A percentile compares a stretch with the other conserved stretches of the same genome.
These are phyloP conservation scores for Brettanomyces custersianus DNA, from an alignment of 805 yeast species.

Conservation along the genomic window DNA sequence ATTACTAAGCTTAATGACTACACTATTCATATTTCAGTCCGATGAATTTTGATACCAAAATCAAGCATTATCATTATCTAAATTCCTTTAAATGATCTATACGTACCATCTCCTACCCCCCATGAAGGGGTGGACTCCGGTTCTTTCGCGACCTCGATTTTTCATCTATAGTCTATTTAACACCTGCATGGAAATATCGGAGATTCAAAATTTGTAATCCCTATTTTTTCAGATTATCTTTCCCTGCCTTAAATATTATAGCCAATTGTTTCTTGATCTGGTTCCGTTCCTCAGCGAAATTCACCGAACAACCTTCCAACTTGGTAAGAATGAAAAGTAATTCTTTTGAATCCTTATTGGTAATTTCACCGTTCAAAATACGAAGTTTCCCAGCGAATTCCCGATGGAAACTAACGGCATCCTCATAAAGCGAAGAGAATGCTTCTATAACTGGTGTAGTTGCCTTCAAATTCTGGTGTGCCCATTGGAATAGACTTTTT, in stretches of 20 bases:
- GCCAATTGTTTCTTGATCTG: slow-evolving; percentile 4
- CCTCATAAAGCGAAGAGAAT: slow-evolving; percentile 9
- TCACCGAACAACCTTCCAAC: slow-evolving; percentile 34
- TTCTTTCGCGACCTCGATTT: too few relatives aligned
- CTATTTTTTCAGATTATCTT: too few relatives aligned
- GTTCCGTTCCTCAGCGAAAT: slow-evolving; percentile 10
- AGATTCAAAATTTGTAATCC: too few relatives aligned
- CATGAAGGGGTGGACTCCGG: too few relatives aligned
- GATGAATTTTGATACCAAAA: too few relatives aligned
- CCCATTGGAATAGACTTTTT: slow-evolving; percentile 9
- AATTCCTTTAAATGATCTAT: too few relatives aligned
- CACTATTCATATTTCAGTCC: too few relatives aligned
- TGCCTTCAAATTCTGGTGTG: slow-evolving; percentile 7
- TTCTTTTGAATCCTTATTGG: slow-evolving; percentile 7
- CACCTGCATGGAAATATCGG: too few relatives aligned
- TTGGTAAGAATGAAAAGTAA: slow-evolving; percentile 38
- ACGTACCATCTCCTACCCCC: too few relatives aligned
- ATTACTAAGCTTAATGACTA: too few relatives aligned
- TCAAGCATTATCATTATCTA: too few relatives aligned
- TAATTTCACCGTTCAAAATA: not conserved
- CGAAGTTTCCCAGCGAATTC: not conserved
- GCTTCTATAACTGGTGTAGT: slow-evolving; percentile 11
- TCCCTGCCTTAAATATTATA: not conserved
- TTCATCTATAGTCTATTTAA: too few relatives aligned
- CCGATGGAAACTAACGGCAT: slow-evolving; percentile 7